Percentiles rank a stretch among this genome's conserved stretches.
phyloP scores from a whole-genome alignment of 2,329 filamentous ascomycete genomes.

The Cordyceps cateniannulata region DNA sequence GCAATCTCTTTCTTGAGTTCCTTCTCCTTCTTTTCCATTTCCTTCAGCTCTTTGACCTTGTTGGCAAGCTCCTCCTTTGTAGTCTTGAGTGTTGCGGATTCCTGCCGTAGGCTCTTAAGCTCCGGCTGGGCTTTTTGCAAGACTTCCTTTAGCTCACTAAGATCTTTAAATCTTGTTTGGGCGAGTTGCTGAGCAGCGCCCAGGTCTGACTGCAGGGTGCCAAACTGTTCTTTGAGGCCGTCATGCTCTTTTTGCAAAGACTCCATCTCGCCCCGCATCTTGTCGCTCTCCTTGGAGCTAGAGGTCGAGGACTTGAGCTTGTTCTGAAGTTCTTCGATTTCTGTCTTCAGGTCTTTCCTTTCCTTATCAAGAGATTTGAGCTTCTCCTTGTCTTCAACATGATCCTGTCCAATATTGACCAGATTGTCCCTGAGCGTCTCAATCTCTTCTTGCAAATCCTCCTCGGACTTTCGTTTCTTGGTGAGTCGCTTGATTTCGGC shows the following conservation, averaged over 20 bases:
- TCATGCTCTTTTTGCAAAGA: slow-evolving; percentile 50
- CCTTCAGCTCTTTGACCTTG: slow-evolving; percentile 56
- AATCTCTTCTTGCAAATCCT: slow-evolving; percentile 77
- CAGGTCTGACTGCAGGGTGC: slow-evolving; percentile 72
- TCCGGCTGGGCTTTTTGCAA: slow-evolving; percentile 84
- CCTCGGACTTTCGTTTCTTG: slow-evolving; percentile 66
- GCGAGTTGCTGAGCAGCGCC: slow-evolving; percentile 81
- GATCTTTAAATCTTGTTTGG: slow-evolving; percentile 79
- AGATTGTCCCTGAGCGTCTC: slow-evolving; percentile 77
- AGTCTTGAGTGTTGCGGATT: slow-evolving; percentile 67
- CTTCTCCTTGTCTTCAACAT: slow-evolving; percentile 75
- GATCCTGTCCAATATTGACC: slow-evolving; percentile 70
- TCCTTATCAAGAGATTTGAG: slow-evolving; percentile 65
- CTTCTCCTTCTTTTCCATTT: slow-evolving; percentile 75
- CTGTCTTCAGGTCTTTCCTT: slow-evolving; percentile 56
- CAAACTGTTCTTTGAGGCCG: slow-evolving; percentile 62
- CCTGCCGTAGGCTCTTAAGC: slow-evolving; percentile 68
- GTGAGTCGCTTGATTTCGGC: slow-evolving; percentile 65
- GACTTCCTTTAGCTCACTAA: slow-evolving; percentile 72
- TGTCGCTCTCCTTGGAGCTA: slow-evolving; percentile 39
- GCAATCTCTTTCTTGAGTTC: slow-evolving; percentile 71
- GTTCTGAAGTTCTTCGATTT: slow-evolving; percentile 62
- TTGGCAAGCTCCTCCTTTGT: slow-evolving; percentile 66
- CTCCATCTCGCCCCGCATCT: slow-evolving; percentile 56
- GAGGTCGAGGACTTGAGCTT: slow-evolving; percentile 47